A percentile compares a stretch with the other conserved stretches of the same genome.
These are phyloP conservation scores for Podaxis carcinomalis DNA, from an alignment of 768 basidiomycete genomes.

Conservation along the genomic window DNA sequence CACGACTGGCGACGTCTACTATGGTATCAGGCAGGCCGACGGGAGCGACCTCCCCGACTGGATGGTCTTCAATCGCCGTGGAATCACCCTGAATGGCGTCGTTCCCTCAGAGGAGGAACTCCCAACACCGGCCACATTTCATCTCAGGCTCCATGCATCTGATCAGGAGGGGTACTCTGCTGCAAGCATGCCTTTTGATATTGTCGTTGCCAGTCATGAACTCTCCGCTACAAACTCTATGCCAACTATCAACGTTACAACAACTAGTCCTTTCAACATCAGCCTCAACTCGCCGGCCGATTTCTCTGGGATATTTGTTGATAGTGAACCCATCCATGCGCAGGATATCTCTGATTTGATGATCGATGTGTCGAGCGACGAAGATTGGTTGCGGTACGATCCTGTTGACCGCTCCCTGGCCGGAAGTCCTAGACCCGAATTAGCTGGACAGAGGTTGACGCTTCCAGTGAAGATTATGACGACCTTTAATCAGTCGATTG, in stretches of 20 bases:
- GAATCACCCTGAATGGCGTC: conserved; percentile 75
- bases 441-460: conserved; percentile 26
- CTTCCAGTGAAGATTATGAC: conserved; percentile 64
- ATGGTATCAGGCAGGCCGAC: conserved; percentile 59
- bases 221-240: conserved; percentile 48
- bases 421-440: conserved; percentile 55
- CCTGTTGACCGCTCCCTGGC: conserved; percentile 47
- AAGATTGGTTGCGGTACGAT: conserved; percentile 62
- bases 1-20: conserved; percentile 43
- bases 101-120: conserved; percentile 47
- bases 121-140: conserved; percentile 36
- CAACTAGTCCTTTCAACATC: conserved; percentile 47
- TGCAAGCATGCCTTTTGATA: conserved; percentile 50
- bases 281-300: conserved; percentile 50
- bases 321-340: conserved; percentile 53
- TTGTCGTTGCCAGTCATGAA: conserved; percentile 68
- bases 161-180: conserved; percentile 73
- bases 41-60: conserved; percentile 73
- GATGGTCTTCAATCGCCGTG: conserved; percentile 64
- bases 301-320: conserved; percentile 59
- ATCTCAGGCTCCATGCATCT: conserved; percentile 62
- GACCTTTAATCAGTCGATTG: conserved; percentile 62
- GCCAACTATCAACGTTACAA: conserved; percentile 70
- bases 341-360: conserved; percentile 51
- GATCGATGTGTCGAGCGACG: conserved; percentile 56